Evolutionary conservation across 768 basidiomycete genomes (phyloP), one percentile per base, ranked within the genome.

Genomic region (Xerocomellus intermedius): DNA sequence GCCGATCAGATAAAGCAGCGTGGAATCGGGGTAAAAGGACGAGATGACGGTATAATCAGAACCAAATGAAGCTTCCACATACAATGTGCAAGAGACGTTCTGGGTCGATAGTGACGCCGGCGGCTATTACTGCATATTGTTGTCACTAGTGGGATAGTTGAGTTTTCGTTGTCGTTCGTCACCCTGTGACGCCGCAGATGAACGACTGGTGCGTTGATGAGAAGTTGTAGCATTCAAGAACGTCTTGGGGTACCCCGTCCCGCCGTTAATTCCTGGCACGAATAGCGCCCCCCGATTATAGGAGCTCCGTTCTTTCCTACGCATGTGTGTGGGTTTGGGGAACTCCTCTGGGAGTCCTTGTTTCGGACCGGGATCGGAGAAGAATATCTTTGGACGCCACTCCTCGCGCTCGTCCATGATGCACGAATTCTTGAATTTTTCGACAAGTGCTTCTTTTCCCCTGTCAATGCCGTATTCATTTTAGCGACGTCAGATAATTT

Each of bases 381-480:
- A 86, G 69, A 89, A 91, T 52, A 94, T 91, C 64, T 89, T 87
- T 4, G 92, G 92, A 22, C 88, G 82, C 87, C 89, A 93, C 14
- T 81, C 79, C 65, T 87, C 86, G 33, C 82, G 82, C 68, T 91
- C 89, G 70, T 94, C 90, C 89, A 94, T 93, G 55, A 94, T 90
- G 50, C 85, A 79, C 26, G 91, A 93, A 64, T 94, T 94, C 67
- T 90, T 89, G 79, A 95, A 95, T 71, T 94, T 93, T 68, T 91
- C 90, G 46, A 95, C 85, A 37, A 93, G 81, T 1, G 91, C 87
- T 71, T 92, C 90, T 68, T 95, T 95, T 45, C 93, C 93, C 75
- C 89, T 89, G 63, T 24, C 38, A 50, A 38, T 24, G 43, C 33
- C 42, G 21, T 41, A 8, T 47, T 42, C 37, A 24, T 52, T 49